A percentile compares a stretch with the other conserved stretches of the same genome.
Evolutionary conservation across 768 basidiomycete genomes (phyloP).

Genomic region (Auricularia sp.): DNA sequence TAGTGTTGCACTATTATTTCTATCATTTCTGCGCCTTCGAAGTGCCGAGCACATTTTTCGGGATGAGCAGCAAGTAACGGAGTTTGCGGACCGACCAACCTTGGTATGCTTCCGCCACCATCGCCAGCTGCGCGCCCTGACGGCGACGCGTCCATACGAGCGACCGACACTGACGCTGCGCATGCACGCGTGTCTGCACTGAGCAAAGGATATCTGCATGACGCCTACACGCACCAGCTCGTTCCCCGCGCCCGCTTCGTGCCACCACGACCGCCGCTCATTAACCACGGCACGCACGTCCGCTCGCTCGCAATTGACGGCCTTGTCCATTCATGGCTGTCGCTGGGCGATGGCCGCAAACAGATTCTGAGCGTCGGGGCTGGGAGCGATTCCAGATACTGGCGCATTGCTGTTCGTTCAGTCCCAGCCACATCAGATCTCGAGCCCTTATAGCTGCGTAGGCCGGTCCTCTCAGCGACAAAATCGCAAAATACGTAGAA

Average conservation of each 20-base stretch:
- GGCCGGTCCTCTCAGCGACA: slow-evolving; percentile 44
- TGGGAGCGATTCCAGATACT: slow-evolving; percentile 92
- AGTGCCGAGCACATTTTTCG: too few species aligned
- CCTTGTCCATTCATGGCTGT: slow-evolving; percentile 59
- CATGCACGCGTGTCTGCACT: too few species aligned
- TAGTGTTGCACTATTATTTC: too few species aligned
- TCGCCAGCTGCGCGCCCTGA: too few species aligned
- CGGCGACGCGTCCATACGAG: slow-evolving; percentile 14
- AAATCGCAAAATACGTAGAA: slow-evolving; percentile 63
- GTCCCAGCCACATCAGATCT: not conserved
- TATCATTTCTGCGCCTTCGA: too few species aligned
- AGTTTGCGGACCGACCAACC: too few species aligned
- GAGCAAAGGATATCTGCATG: too few species aligned
- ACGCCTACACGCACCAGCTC: too few species aligned
- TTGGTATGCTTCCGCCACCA: too few species aligned
- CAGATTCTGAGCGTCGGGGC: slow-evolving; percentile 94
- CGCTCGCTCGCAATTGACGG: slow-evolving; percentile 71
- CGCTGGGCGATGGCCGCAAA: slow-evolving; percentile 32
- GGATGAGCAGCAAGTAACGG: too few species aligned
- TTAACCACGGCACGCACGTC: slow-evolving; percentile 91
- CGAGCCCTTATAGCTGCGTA: slow-evolving; percentile 23
- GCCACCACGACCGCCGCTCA: slow-evolving; percentile 64
- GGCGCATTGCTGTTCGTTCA: slow-evolving; percentile 58
- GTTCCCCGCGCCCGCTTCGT: too few species aligned
- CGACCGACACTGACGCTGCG: too few species aligned